phyloP scores from a whole-genome alignment of 768 basidiomycete genomes.

The Lentinula edodes region DNA sequence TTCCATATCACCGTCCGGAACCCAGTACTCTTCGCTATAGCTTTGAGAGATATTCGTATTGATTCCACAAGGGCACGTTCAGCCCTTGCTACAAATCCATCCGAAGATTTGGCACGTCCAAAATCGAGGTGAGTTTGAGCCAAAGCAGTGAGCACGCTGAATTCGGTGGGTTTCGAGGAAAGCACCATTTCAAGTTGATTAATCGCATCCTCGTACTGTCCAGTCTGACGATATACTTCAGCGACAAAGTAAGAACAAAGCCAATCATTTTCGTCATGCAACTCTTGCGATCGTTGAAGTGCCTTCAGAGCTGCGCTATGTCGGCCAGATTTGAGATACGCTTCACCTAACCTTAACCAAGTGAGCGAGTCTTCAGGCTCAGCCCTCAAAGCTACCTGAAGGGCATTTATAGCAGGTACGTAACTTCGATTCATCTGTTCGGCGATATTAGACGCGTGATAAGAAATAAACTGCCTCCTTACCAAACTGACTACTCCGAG shows the following conservation, averaged over 20 bases:
- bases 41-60: constrained; percentile 43
- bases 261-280: constrained; percentile 73
- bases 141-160: constrained; percentile 67
- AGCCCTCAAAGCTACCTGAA: constrained; percentile 82
- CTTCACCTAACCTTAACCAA: constrained; percentile 93
- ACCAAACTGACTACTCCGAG: constrained; percentile 89
- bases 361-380: constrained; percentile 69
- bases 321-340: constrained; percentile 83
- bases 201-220: constrained; percentile 74
- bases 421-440: constrained; percentile 64
- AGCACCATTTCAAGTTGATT: constrained; percentile 54
- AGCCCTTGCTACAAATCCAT: constrained; percentile 73
- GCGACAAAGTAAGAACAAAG: constrained; percentile 77
- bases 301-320: constrained; percentile 89
- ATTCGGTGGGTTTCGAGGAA: constrained; percentile 51
- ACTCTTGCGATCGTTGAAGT: constrained; percentile 64
- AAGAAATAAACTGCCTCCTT: constrained; percentile 22
- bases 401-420: constrained; percentile 68
- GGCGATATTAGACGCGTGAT: background rate
- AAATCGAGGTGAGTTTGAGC: constrained; percentile 68
- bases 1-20: constrained; percentile 84
- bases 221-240: constrained; percentile 75
- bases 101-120: constrained; percentile 55
- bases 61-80: constrained; percentile 65
- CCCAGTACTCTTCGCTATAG: constrained; percentile 48